Evolutionary conservation across 75 land plant species (phyloP).

Genomic region (Sequoiadendron giganteum): DNA sequence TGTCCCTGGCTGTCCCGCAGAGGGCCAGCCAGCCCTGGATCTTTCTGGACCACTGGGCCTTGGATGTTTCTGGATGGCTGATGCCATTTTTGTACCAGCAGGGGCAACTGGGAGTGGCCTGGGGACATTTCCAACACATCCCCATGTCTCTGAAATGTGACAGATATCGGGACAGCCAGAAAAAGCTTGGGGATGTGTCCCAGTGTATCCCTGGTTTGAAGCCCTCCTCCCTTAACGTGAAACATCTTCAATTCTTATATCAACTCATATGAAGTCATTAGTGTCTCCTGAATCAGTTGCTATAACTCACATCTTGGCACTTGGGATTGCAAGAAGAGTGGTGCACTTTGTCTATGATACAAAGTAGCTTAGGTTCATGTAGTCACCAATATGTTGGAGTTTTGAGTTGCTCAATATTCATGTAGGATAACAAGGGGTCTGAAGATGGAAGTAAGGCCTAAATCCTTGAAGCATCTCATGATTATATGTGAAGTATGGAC

Average conservation of each 20-base stretch:
- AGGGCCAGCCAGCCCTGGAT: too few relatives aligned
- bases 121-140: too few relatives aligned
- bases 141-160: too few relatives aligned
- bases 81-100: too few relatives aligned
- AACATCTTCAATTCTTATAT: background rate
- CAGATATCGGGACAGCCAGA: too few relatives aligned
- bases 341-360: background rate
- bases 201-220: background rate
- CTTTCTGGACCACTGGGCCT: too few relatives aligned
- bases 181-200: too few relatives aligned
- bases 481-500: background rate
- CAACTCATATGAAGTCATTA: background rate
- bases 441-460: background rate
- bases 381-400: background rate
- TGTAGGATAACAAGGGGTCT: background rate
- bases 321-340: background rate
- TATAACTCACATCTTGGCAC: background rate
- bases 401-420: background rate
- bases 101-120: too few relatives aligned
- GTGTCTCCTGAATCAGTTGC: background rate
- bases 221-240: background rate
- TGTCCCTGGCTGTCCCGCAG: too few relatives aligned
- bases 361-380: background rate
- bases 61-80: too few relatives aligned
- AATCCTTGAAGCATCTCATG: background rate